phyloP scores from a whole-genome alignment of 106 monocot species.

The Ottelia alismoides region DNA sequence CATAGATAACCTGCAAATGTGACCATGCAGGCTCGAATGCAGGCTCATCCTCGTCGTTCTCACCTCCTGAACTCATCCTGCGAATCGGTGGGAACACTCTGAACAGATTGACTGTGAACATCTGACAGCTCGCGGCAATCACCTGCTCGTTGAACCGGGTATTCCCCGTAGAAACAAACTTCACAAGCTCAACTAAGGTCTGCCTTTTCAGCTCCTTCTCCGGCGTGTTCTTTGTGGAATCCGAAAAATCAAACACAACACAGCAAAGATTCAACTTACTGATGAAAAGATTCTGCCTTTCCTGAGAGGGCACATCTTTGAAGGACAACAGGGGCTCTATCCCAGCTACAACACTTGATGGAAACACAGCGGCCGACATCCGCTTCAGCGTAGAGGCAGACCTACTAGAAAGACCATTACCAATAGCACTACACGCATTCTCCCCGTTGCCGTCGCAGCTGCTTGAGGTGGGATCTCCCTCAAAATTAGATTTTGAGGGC shows the following conservation, averaged over 20 bases:
- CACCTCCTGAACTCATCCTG: background rate
- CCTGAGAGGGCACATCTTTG: slow-evolving; percentile 52
- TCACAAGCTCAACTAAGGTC: slow-evolving; percentile 41
- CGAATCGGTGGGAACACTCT: slow-evolving; percentile 7
- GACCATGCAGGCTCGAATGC: slow-evolving; percentile 11
- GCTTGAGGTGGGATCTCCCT: slow-evolving; percentile 2
- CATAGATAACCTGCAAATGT: slow-evolving; percentile 11
- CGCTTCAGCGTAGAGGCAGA: slow-evolving; percentile 31
- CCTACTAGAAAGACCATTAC: slow-evolving; percentile 4
- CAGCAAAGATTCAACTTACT: slow-evolving; percentile 63
- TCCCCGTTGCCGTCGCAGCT: background rate
- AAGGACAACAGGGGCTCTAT: slow-evolving; percentile 60
- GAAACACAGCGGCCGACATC: slow-evolving; percentile 70
- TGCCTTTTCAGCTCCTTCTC: slow-evolving; percentile 71
- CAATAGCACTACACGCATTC: too few relatives aligned
- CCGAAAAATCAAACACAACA: slow-evolving; percentile 55
- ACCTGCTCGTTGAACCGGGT: slow-evolving; percentile 6
- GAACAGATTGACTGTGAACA: slow-evolving; percentile 9
- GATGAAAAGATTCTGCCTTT: slow-evolving; percentile 56
- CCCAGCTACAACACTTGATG: slow-evolving; percentile 57
- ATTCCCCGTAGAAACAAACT: slow-evolving; percentile 29
- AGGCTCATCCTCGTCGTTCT: slow-evolving; percentile 14
- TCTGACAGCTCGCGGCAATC: slow-evolving; percentile 12
- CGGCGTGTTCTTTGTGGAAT: slow-evolving; percentile 37
- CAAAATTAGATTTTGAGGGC: slow-evolving; percentile 26